phyloP scores from a whole-genome alignment of 202 grass and related monocot species.

The Saccharum hybrid region DNA sequence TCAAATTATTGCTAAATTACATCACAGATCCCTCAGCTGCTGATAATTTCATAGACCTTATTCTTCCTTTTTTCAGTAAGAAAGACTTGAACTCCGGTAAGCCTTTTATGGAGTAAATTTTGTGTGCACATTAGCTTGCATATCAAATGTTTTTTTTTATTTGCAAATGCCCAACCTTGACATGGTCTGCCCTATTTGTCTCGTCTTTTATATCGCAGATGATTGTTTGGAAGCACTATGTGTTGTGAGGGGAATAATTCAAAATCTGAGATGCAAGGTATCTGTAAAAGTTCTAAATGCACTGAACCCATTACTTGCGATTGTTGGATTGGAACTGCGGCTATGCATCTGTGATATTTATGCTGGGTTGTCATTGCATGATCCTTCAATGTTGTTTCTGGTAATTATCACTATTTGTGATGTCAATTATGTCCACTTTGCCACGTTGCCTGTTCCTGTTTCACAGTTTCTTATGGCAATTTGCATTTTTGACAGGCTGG shows the following conservation, averaged over 20 bases:
- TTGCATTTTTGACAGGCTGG: constrained; percentile 57
- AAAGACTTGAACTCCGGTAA: constrained; percentile 68
- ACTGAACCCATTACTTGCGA: constrained; percentile 73
- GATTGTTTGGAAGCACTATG: constrained; percentile 75
- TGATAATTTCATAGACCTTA: constrained; percentile 65
- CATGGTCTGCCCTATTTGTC: constrained; percentile 12
- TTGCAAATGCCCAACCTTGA: constrained; percentile 33
- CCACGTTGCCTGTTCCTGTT: constrained; percentile 25
- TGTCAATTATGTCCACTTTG: constrained; percentile 39
- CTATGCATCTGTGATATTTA: constrained; percentile 85
- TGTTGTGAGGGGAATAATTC: constrained; percentile 72
- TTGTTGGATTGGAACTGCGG: constrained; percentile 68
- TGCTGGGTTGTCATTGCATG: constrained; percentile 57
- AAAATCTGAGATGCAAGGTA: constrained; percentile 56
- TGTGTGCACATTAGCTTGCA: constrained; percentile 36
- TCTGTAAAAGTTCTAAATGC: constrained; percentile 73
- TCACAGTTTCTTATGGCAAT: constrained; percentile 32
- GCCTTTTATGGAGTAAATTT: constrained; percentile 35
- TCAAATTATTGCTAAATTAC: constrained; percentile 83
- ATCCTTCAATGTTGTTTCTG: constrained; percentile 73
- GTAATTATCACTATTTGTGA: constrained; percentile 52
- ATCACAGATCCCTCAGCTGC: constrained; percentile 65
- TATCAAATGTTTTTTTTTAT: not conserved
- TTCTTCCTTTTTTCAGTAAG: constrained; percentile 88
- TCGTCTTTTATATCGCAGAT: constrained; percentile 56